Percentiles rank a stretch among this genome's conserved stretches.
Evolutionary conservation across 148 eudicot genomes (phyloP).

Genomic region (Talinum fruticosum): DNA sequence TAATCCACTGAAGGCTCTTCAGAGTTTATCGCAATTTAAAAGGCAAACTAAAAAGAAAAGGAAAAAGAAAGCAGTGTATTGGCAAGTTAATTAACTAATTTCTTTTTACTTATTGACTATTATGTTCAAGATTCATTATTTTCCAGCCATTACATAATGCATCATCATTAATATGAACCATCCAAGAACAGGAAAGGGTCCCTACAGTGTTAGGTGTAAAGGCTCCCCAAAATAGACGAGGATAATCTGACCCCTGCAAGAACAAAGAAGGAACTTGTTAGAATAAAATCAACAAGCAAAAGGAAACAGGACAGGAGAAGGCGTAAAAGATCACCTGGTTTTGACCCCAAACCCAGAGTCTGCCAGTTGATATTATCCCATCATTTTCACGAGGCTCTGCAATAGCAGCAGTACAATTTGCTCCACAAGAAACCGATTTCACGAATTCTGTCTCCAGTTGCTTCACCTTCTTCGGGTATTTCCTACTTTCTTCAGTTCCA

Average conservation of each 20-base stretch:
- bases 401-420: slow-evolving; percentile 97
- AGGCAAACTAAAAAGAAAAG: too few species aligned
- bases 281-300: background rate
- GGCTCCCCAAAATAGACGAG: slow-evolving; percentile 92
- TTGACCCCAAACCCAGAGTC: slow-evolving; percentile 99
- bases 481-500: slow-evolving; percentile 84
- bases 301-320: slow-evolving; percentile 8
- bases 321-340: slow-evolving; percentile 58
- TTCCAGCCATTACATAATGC: too few species aligned
- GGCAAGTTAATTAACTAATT: too few species aligned
- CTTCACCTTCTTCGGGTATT: slow-evolving; percentile 71
- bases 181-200: background rate
- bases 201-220: slow-evolving; percentile 82
- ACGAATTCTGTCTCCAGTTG: slow-evolving; percentile 70
- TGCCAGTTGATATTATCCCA: slow-evolving; percentile 60
- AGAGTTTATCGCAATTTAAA: too few species aligned
- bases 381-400: slow-evolving; percentile 86
- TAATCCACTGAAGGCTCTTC: too few species aligned
- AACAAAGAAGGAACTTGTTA: slow-evolving; percentile 10
- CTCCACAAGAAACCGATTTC: slow-evolving; percentile 87
- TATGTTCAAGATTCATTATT: too few species aligned
- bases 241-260: slow-evolving; percentile 74
- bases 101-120: too few species aligned
- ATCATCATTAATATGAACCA: too few species aligned
- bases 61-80: too few species aligned